Conservation (phyloP, 106 monocot species). For the Amphibolis antarctica region DNA sequence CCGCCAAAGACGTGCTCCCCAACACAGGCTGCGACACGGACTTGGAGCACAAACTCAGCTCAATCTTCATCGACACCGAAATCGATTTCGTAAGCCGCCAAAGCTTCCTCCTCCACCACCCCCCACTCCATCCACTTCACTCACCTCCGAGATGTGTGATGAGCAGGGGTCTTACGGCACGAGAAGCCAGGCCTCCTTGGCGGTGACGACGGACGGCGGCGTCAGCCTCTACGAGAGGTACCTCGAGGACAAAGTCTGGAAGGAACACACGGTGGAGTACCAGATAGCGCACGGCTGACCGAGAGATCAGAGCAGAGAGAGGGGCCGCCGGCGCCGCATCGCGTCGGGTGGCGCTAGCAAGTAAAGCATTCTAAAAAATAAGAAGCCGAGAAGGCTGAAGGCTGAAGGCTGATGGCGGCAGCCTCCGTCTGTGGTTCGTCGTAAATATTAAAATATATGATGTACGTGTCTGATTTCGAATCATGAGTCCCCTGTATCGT, state of each 20-base stretch:
- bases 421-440: too few relatives aligned
- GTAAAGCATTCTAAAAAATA: too few relatives aligned
- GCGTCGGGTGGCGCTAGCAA: too few relatives aligned
- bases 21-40: conserved; percentile 64
- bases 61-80: conserved; percentile 54
- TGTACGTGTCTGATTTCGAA: too few relatives aligned
- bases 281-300: conserved; percentile 11
- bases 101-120: neutral
- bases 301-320: too few relatives aligned
- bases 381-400: too few relatives aligned
- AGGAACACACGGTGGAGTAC: conserved; percentile 43
- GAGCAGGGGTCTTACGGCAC: conserved; percentile 69
- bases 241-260: conserved; percentile 47
- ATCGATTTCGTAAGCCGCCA: conserved; percentile 38
- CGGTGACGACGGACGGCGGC: conserved; percentile 25
- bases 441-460: too few relatives aligned
- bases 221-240: conserved; percentile 61
- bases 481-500: too few relatives aligned
- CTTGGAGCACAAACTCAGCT: conserved; percentile 51
- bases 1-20: conserved; percentile 37
- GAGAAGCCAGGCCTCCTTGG: conserved; percentile 49
- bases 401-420: too few relatives aligned
- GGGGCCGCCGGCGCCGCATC: too few relatives aligned
- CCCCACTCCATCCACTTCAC: neutral
- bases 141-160: neutral